Percentiles rank a stretch among this genome's conserved stretches.
phyloP scores from a whole-genome alignment of 306 rosid genomes.

The Macrotyloma uniflorum region DNA sequence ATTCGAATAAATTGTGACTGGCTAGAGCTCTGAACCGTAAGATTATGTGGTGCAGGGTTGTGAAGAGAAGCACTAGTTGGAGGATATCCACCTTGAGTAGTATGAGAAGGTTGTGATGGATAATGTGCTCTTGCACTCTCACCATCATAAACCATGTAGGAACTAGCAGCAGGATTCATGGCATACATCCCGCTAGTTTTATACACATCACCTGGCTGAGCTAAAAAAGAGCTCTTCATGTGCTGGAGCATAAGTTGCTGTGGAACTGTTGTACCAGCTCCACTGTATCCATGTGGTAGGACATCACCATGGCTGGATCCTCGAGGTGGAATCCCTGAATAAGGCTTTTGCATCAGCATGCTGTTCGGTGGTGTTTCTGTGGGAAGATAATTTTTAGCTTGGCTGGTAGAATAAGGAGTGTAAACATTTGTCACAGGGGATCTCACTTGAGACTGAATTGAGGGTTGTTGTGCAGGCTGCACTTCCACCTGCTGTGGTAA shows the following conservation, averaged over 20 bases:
- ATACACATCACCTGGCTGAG: slow-evolving; percentile 60
- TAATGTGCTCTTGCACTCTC: slow-evolving; percentile 69
- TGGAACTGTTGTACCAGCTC: slow-evolving; percentile 60
- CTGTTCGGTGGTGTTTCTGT: slow-evolving; percentile 61
- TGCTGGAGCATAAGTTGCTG: slow-evolving; percentile 73
- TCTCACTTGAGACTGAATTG: slow-evolving; percentile 66
- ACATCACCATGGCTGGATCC: slow-evolving; percentile 57
- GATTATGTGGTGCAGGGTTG: slow-evolving; percentile 51
- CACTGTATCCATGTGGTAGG: slow-evolving; percentile 63
- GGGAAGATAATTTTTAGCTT: slow-evolving; percentile 61
- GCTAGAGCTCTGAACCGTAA: slow-evolving; percentile 51
- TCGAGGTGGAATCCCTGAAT: slow-evolving; percentile 61
- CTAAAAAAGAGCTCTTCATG: slow-evolving; percentile 56
- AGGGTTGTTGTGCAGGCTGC: slow-evolving; percentile 61
- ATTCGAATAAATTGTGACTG: slow-evolving; percentile 55
- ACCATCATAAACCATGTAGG: slow-evolving; percentile 65
- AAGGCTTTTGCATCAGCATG: slow-evolving; percentile 78
- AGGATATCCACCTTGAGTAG: slow-evolving; percentile 67
- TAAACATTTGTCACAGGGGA: slow-evolving; percentile 52
- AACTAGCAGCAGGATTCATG: slow-evolving; percentile 59
- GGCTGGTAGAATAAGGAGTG: slow-evolving; percentile 65
- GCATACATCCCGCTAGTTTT: slow-evolving; percentile 53
- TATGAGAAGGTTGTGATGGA: slow-evolving; percentile 63
- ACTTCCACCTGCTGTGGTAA: slow-evolving; percentile 58
- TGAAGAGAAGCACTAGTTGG: slow-evolving; percentile 65